Conservation (phyloP, 768 basidiomycete genomes). For the Panus rudis region DNA sequence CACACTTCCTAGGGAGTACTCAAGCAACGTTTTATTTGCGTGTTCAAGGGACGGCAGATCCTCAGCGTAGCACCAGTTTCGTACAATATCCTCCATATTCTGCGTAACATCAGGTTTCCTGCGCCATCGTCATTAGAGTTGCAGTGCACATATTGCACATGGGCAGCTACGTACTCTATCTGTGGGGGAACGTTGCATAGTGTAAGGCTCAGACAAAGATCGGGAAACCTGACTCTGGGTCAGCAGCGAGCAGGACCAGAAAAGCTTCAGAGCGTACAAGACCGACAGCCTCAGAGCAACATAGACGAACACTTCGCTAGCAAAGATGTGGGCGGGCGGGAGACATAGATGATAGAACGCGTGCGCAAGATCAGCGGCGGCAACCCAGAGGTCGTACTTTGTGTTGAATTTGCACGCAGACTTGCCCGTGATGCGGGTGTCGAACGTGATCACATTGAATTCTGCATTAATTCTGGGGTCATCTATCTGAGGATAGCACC, state of each 20-base stretch:
- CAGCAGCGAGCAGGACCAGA: background rate
- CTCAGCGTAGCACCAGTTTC: constrained; percentile 55
- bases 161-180: constrained; percentile 44
- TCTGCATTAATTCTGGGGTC: constrained; percentile 51
- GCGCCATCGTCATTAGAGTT: no score
- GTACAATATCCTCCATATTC: no score
- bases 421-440: constrained; percentile 57
- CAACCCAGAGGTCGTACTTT: constrained; percentile 67
- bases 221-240: constrained; percentile 59
- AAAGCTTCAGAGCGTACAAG: constrained; percentile 42
- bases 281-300: constrained; percentile 57
- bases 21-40: constrained; percentile 51
- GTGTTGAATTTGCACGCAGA: constrained; percentile 47
- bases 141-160: background rate
- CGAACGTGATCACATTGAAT: constrained; percentile 73
- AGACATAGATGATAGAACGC: constrained; percentile 57
- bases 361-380: constrained; percentile 69
- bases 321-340: constrained; percentile 65
- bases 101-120: no score
- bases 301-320: constrained; percentile 54
- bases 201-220: constrained; percentile 60
- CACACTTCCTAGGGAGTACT: constrained; percentile 44
- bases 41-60: constrained; percentile 66
- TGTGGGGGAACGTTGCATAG: constrained; percentile 64
- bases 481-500: constrained; percentile 59